Conservation (phyloP, 2,329 filamentous ascomycete species). For the Lachnellula arida region DNA sequence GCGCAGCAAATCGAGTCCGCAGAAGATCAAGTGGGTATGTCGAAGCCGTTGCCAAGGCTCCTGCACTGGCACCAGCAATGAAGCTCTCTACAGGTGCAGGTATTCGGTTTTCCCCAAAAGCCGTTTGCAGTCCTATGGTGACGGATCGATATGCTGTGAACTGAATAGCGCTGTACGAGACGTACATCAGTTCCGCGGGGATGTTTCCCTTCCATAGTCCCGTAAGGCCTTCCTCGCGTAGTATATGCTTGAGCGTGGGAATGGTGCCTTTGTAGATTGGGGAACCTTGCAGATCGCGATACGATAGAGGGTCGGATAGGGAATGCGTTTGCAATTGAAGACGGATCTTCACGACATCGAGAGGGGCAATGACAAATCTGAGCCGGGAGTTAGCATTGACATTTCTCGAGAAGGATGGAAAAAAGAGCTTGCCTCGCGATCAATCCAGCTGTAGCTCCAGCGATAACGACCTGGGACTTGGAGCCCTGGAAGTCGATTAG, state of each 20-base stretch:
- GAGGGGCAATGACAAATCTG: conserved; percentile 87
- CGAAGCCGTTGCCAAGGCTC: conserved; percentile 71
- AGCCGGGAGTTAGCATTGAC: conserved; percentile 6
- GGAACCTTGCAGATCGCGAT: conserved; percentile 42
- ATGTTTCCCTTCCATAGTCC: conserved; percentile 98
- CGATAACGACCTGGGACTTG: conserved; percentile 58
- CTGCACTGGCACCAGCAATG: conserved; percentile 75
- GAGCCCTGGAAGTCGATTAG: conserved; percentile 48
- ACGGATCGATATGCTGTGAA: conserved; percentile 82
- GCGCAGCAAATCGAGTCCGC: conserved; percentile 92
- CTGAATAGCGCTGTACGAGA: conserved; percentile 84
- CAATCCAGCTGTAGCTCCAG: conserved; percentile 72
- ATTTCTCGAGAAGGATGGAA: not conserved
- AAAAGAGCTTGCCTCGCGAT: conserved; percentile 63
- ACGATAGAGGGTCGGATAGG: conserved; percentile 61
- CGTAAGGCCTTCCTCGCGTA: conserved; percentile 75
- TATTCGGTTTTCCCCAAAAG: conserved; percentile 39
- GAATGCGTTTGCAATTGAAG: conserved; percentile 90
- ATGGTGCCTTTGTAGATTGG: conserved; percentile 70
- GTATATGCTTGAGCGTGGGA: conserved; percentile 70
- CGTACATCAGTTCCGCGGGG: conserved; percentile 89
- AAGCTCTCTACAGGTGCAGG: conserved; percentile 73
- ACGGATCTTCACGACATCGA: conserved; percentile 97
- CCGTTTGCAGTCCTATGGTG: conserved; percentile 55
- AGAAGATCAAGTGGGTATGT: conserved; percentile 94